Conservation (phyloP, 129 eudicot genomes). For the Ambrosia trifida region DNA sequence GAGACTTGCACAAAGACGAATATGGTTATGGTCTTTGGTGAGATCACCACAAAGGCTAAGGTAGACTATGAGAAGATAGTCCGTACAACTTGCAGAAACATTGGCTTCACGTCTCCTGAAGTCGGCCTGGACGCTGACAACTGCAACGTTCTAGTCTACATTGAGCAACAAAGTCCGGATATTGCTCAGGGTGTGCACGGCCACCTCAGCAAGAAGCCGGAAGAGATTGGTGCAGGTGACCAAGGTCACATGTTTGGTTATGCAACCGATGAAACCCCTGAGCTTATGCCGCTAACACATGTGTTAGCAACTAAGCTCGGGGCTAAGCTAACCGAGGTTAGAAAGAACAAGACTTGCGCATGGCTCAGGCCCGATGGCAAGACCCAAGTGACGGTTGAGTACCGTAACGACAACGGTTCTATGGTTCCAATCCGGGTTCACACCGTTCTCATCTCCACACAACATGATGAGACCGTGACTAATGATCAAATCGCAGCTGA, state of each 20-base stretch:
- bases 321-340: conserved; percentile 71
- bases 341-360: conserved; percentile 70
- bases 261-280: conserved; percentile 79
- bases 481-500: conserved; percentile 61
- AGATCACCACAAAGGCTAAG: conserved; percentile 69
- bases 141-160: conserved; percentile 78
- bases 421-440: conserved; percentile 77
- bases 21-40: conserved; percentile 88
- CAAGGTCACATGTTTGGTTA: conserved; percentile 80
- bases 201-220: conserved; percentile 70
- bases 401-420: conserved; percentile 61
- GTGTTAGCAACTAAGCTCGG: conserved; percentile 77
- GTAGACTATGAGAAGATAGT: conserved; percentile 72
- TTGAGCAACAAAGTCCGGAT: conserved; percentile 73
- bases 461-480: conserved; percentile 72
- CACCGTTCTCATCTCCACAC: conserved; percentile 74
- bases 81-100: conserved; percentile 61
- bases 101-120: conserved; percentile 66
- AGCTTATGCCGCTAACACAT: conserved; percentile 78
- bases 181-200: conserved; percentile 83
- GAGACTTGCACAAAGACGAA: conserved; percentile 76
- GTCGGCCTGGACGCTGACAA: conserved; percentile 79
- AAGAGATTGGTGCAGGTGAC: conserved; percentile 78
- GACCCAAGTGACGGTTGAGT: conserved; percentile 77
- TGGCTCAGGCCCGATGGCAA: conserved; percentile 82